Evolutionary conservation across 2,329 filamentous ascomycete genomes (phyloP), one percentile per base, ranked within the genome.

Genomic region (Pseudopyricularia cyperi): DNA sequence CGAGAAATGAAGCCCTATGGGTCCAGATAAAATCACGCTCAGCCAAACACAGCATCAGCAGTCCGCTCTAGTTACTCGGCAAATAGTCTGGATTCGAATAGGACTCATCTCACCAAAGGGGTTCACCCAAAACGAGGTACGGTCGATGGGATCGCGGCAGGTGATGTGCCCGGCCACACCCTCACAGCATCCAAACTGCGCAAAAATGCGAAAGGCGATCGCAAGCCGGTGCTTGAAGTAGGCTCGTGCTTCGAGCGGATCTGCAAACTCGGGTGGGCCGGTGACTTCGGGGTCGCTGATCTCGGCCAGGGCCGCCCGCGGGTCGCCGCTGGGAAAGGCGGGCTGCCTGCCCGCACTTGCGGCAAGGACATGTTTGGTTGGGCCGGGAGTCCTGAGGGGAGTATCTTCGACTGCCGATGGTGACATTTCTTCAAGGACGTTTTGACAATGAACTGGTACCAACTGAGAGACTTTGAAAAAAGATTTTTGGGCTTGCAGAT

Each of bases 91-190:
- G n/a, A n/a, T n/a, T n/a, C n/a, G n/a, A 39, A 39, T 5, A 39
- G 7, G 12, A 42, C 37, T 19, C 35, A 48, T n/a, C n/a, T n/a
- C n/a, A 30, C 52, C 54, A 52, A 83, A 79, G 0, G 80, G 80
- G 57, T 84, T 84, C 7, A 84, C 78, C 80, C 79, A 83, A 65
- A 83, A 83, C 0, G 72, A 76, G 8, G 68, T 63, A 0, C 75
- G 74, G 35, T 79, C 72, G 7, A 83, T 71, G 0, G 80, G 79
- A 54, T 83, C 65, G 26, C 77, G 70, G 17, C 82, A 59, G 1
- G 79, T 82, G 56, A 83, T 82, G 57, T 83, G 80, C 2, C 80
- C 79, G 8, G 79, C 79, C 28, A 83, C 76, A 7, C 78, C 78
- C 65, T 81, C 77, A 54, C 77, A 75, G 56, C 71, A 79, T 11